phyloP scores from a whole-genome alignment of 306 rosid genomes.

The Quillaja saponaria region DNA sequence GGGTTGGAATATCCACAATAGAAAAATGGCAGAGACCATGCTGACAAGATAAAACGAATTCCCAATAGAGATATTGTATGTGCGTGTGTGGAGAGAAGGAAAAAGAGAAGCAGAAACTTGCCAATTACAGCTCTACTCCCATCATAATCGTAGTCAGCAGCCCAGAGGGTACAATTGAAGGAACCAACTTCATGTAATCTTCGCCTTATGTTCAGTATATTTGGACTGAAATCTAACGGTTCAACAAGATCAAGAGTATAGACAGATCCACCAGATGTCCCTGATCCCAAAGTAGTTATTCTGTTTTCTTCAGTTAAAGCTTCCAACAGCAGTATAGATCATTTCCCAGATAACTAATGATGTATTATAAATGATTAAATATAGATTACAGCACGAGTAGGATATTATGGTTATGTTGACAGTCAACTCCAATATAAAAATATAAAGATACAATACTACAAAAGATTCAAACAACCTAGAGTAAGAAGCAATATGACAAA shows the following conservation, averaged over 20 bases:
- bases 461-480: not conserved
- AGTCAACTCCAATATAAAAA: slow-evolving; percentile 1
- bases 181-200: slow-evolving; percentile 57
- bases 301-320: slow-evolving; percentile 61
- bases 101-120: slow-evolving; percentile 32
- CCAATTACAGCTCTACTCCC: slow-evolving; percentile 70
- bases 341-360: slow-evolving; percentile 20
- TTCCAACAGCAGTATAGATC: slow-evolving; percentile 22
- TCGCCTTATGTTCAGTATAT: slow-evolving; percentile 41
- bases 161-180: slow-evolving; percentile 75
- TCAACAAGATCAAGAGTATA: slow-evolving; percentile 54
- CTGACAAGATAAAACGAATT: no score
- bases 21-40: no score
- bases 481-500: slow-evolving; percentile 3
- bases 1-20: slow-evolving; percentile 8
- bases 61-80: not conserved
- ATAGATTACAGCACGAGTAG: slow-evolving; percentile 7
- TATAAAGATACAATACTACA: no score
- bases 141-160: slow-evolving; percentile 63
- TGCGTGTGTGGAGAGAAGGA: slow-evolving; percentile 1
- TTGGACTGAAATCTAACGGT: slow-evolving; percentile 53
- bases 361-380: not conserved
- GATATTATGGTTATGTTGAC: slow-evolving; percentile 8
- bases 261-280: slow-evolving; percentile 64
- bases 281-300: slow-evolving; percentile 76